Evolutionary conservation across 2,329 filamentous ascomycete genomes (phyloP), one percentile per base, ranked within the genome.

Genomic region (Fusarium dimerum): DNA sequence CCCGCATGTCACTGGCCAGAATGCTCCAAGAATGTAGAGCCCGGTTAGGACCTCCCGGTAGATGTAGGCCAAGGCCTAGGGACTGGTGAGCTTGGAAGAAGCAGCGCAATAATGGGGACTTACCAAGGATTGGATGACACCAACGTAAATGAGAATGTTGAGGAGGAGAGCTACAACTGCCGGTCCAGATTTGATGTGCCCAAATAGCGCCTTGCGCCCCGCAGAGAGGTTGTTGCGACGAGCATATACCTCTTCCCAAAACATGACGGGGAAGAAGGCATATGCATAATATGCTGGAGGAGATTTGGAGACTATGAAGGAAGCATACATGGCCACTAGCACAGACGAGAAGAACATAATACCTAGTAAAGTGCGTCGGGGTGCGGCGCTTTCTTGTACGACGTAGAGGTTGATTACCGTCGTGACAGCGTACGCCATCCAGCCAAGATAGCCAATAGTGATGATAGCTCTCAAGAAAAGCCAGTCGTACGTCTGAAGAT

Each of bases 401-500:
- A 99, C 90, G 71, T 96, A 91, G 47, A 92, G 76, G 67, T 96
- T 89, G 56, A 97, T 80, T 44, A 97, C 92, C 0, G 88, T 95
- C 1, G 91, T 94, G 46, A 96, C 77, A 2, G 92, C 91, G 71
- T 92, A 99, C 1, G 89, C 88, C 67, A 97, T 95, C 93, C 93
- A 99, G 17, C 94, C 94, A 8, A 97, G 75, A 66, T 97, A 99
- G 16, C 94, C 94, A 12, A 89, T 69, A 2, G 94, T 97, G 54
- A 99, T 88, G 45, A 99, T 79, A 2, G 90, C 88, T 54, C 94
- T 83, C 36, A 99, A 76, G 73, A 99, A 99, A 3, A 99, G 79
- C 94, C 94, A 99, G 74, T 99, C 94, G 66, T 99, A 99, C 0
- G 92, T 99, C 72, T 99, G 94, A 26, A 99, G 80, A 69, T 99